These are phyloP conservation scores for Xerocomellus chrysenteron DNA, from an alignment of 768 basidiomycete genomes.

Conservation along the genomic window DNA sequence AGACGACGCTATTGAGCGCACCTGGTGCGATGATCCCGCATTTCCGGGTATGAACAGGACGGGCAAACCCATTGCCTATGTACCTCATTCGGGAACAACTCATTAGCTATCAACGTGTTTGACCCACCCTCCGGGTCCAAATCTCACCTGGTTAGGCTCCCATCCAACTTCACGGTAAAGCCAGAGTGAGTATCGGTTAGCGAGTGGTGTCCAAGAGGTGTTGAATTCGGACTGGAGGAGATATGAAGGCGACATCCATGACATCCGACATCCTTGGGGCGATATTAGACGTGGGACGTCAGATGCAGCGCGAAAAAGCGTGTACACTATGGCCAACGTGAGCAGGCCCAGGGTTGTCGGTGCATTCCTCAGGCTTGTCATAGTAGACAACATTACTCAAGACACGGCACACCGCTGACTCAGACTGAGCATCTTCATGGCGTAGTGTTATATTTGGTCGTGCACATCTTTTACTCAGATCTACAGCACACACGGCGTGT, in stretches of 20 bases:
- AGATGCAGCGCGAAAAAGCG: constrained; percentile 43
- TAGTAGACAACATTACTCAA: not conserved
- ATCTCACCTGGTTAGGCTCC: constrained; percentile 61
- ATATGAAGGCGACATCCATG: constrained; percentile 94
- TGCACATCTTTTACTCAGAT: not conserved
- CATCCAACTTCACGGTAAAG: constrained; percentile 89
- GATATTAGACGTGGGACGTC: constrained; percentile 57
- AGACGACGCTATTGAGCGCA: constrained; percentile 92
- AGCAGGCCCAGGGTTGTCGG: constrained; percentile 30
- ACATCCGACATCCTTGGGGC: constrained; percentile 94
- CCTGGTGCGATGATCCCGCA: constrained; percentile 92
- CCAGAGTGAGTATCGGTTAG: constrained; percentile 78
- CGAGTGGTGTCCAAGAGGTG: constrained; percentile 66
- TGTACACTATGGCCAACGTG: constrained; percentile 36
- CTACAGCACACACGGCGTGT: not conserved
- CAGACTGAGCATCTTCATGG: not conserved
- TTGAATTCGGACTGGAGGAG: constrained; percentile 68
- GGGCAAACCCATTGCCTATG: constrained; percentile 57
- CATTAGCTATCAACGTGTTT: not conserved
- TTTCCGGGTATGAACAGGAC: constrained; percentile 97
- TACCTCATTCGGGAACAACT: not conserved
- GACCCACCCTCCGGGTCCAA: constrained; percentile 3
- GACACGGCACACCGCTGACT: no score
- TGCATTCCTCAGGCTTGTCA: constrained; percentile 7
- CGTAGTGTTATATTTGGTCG: not conserved